These are phyloP conservation scores for Sordariomycetes sp. DNA, from an alignment of 2,329 filamentous ascomycete genomes.

Conservation along the genomic window DNA sequence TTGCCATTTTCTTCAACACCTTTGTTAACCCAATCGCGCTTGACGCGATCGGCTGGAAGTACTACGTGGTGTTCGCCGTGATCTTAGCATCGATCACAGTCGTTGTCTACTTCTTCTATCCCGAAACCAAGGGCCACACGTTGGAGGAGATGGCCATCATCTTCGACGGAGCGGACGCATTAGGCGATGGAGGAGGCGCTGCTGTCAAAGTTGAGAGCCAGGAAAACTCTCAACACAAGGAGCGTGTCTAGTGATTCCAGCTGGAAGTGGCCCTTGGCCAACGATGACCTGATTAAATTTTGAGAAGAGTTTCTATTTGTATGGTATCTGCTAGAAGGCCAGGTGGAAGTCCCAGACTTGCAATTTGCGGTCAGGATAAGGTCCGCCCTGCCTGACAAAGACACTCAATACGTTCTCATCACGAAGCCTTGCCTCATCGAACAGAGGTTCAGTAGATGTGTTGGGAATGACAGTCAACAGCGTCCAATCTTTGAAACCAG, in stretches of 20 bases:
- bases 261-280: no score
- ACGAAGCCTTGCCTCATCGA: conserved; percentile 5
- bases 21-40: conserved; percentile 22
- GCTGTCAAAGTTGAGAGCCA: no score
- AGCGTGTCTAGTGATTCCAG: no score
- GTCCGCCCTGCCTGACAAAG: conserved; percentile 5
- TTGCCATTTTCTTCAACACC: conserved; percentile 20
- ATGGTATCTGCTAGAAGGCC: no score
- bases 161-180: conserved; percentile 8
- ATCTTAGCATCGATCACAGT: conserved; percentile 11
- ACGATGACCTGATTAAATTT: no score
- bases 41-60: conserved; percentile 9
- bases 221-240: no score
- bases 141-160: conserved; percentile 14
- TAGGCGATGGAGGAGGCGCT: no score
- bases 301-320: neutral
- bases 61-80: conserved; percentile 10
- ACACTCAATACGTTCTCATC: conserved; percentile 4
- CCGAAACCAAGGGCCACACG: conserved; percentile 20
- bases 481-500: conserved; percentile 6
- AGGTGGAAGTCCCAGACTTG: conserved; percentile 7
- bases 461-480: conserved; percentile 4
- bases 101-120: conserved; percentile 14
- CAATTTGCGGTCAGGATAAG: conserved; percentile 5
- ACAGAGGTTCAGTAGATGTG: conserved; percentile 8